phyloP scores from a whole-genome alignment of 2,329 filamentous ascomycete species.

The Alternaria sp. region DNA sequence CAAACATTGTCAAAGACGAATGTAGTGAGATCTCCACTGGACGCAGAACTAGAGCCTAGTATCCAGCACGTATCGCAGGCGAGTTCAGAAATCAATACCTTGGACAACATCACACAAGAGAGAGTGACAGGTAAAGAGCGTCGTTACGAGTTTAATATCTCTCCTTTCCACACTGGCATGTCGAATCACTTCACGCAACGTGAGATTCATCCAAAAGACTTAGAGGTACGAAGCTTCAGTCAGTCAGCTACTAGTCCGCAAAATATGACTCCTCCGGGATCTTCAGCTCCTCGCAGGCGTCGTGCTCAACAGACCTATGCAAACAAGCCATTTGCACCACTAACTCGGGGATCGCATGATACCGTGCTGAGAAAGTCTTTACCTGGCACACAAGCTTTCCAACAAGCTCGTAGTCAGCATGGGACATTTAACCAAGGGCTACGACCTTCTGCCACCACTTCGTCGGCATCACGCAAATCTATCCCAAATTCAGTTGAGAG shows the following conservation, averaged over 20 bases:
- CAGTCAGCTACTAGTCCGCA: background rate
- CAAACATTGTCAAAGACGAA: conserved; percentile 23
- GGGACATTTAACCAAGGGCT: background rate
- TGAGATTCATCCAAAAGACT: background rate
- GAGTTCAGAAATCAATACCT: background rate
- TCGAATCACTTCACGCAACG: background rate
- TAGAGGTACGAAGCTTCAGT: background rate
- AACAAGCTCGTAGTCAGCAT: conserved; percentile 6
- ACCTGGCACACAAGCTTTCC: conserved; percentile 4
- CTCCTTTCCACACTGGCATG: background rate
- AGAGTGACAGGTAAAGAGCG: no score
- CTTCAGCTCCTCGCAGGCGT: conserved; percentile 1
- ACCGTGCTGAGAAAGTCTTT: conserved; percentile 35
- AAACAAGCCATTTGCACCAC: conserved; percentile 44
- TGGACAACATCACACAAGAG: background rate
- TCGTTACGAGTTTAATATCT: background rate
- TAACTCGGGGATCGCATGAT: conserved; percentile 23
- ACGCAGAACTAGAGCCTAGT: conserved; percentile 20
- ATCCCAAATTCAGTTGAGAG: conserved; percentile 5
- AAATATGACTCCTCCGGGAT: background rate
- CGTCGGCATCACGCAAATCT: background rate
- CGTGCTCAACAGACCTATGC: conserved; percentile 9
- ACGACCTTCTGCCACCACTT: background rate
- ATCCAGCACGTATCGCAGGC: conserved; percentile 11
- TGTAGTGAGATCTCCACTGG: background rate